Evolutionary conservation across 495 filamentous ascomycete species (phyloP).

Genomic region (Trichoderma reesei): DNA sequence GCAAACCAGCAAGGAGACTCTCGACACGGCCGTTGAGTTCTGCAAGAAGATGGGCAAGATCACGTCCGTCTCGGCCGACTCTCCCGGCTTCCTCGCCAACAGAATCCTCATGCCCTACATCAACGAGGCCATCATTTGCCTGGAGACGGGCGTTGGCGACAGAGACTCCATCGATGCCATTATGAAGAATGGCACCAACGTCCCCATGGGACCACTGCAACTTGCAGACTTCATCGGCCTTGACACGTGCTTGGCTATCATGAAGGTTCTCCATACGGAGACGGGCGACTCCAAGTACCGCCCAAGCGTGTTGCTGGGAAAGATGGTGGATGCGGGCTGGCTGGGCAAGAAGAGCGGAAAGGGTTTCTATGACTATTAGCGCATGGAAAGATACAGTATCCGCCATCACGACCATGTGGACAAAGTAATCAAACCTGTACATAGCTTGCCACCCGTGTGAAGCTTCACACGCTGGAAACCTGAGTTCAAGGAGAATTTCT

Average conservation of each 20-base stretch:
- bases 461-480: too few species aligned
- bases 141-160: slow-evolving; percentile 83
- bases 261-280: slow-evolving; percentile 89
- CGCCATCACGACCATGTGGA: not conserved
- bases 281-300: slow-evolving; percentile 94
- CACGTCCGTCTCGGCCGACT: slow-evolving; percentile 73
- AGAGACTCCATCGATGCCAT: slow-evolving; percentile 91
- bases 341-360: slow-evolving; percentile 94
- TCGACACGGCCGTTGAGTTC: slow-evolving; percentile 77
- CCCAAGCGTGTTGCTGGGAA: slow-evolving; percentile 70
- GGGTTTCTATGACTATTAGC: slow-evolving; percentile 83
- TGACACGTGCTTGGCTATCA: slow-evolving; percentile 93
- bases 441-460: not conserved
- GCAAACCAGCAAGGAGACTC: slow-evolving; percentile 74
- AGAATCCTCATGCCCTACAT: slow-evolving; percentile 98
- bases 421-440: not conserved
- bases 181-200: slow-evolving; percentile 99
- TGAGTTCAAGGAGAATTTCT: too few species aligned
- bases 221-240: slow-evolving; percentile 96
- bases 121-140: slow-evolving; percentile 94
- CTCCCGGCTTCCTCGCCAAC: slow-evolving; percentile 92
- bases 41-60: slow-evolving; percentile 91
- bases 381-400: not conserved
- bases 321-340: slow-evolving; percentile 99
- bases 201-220: slow-evolving; percentile 92